Conservation (phyloP, 2,329 filamentous ascomycete genomes). For the Ambrosiella cleistominuta region DNA sequence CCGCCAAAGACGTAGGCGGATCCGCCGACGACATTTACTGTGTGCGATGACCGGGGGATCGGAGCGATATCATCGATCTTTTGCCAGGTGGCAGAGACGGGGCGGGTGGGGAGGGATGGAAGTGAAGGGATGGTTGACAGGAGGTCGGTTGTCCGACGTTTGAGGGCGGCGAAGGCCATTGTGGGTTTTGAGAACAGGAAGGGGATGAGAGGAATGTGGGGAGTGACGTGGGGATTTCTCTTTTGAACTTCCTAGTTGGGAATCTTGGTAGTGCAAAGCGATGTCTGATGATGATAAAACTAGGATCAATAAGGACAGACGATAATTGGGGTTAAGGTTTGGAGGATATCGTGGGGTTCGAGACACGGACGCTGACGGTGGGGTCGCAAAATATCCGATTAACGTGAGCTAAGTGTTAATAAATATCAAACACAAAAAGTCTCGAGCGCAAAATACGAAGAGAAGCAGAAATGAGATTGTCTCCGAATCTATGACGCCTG, state of each 20-base stretch:
- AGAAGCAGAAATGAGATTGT: too few relatives aligned
- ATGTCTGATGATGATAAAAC: background rate
- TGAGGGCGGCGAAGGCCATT: constrained; percentile 30
- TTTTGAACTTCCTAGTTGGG: background rate
- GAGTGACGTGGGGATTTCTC: background rate
- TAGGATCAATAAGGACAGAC: background rate
- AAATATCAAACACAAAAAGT: too few relatives aligned
- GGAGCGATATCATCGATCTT: constrained; percentile 31
- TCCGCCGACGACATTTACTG: constrained; percentile 40
- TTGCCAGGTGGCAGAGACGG: constrained; percentile 42
- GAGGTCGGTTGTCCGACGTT: constrained; percentile 37
- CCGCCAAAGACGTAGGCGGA: constrained; percentile 59
- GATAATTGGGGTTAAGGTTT: background rate
- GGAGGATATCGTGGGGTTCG: background rate
- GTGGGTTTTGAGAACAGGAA: background rate
- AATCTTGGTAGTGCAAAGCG: background rate
- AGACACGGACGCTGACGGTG: too few relatives aligned
- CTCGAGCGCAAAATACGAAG: too few relatives aligned
- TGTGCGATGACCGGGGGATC: constrained; percentile 58
- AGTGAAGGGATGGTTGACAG: constrained; percentile 28
- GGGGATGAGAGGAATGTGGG: background rate
- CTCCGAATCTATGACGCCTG: too few relatives aligned
- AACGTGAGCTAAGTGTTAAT: too few relatives aligned
- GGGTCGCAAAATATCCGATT: too few relatives aligned
- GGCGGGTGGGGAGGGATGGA: constrained; percentile 15